These are phyloP conservation scores for Nidula microcarpa DNA, from an alignment of 768 basidiomycete species.

Conservation along the genomic window DNA sequence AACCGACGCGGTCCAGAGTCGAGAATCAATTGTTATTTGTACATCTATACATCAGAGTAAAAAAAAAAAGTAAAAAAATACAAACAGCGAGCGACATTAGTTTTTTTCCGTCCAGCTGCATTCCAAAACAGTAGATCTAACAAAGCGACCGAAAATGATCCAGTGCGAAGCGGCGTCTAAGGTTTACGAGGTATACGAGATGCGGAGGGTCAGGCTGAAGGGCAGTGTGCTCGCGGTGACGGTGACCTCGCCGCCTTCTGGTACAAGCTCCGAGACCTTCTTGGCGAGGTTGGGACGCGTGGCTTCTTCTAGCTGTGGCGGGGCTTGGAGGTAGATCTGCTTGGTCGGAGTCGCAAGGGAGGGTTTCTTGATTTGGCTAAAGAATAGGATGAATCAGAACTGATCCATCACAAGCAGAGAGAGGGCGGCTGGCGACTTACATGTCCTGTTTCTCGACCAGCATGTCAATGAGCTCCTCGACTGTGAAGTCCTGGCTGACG, in stretches of 20 bases:
- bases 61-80: no score
- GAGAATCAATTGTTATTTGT: no score
- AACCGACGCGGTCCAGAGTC: no score
- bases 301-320: slow-evolving; percentile 83
- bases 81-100: no score
- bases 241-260: slow-evolving; percentile 71
- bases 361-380: slow-evolving; percentile 94
- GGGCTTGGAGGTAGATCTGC: slow-evolving; percentile 91
- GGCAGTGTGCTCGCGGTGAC: slow-evolving; percentile 90
- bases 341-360: slow-evolving; percentile 76
- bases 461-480: slow-evolving; percentile 87
- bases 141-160: no score
- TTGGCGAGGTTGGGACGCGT: slow-evolving; percentile 92
- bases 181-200: slow-evolving; percentile 39
- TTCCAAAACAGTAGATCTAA: no score
- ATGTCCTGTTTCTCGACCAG: slow-evolving; percentile 86
- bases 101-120: no score
- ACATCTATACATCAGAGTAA: no score
- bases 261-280: slow-evolving; percentile 78
- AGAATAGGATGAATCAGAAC: not conserved
- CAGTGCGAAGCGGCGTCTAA: no score
- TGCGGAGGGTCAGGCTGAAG: slow-evolving; percentile 73
- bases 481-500: slow-evolving; percentile 68
- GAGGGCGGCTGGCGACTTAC: slow-evolving; percentile 41
- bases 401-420: not conserved